phyloP scores from a whole-genome alignment of 495 filamentous ascomycete species.

The Neurospora sp. region DNA sequence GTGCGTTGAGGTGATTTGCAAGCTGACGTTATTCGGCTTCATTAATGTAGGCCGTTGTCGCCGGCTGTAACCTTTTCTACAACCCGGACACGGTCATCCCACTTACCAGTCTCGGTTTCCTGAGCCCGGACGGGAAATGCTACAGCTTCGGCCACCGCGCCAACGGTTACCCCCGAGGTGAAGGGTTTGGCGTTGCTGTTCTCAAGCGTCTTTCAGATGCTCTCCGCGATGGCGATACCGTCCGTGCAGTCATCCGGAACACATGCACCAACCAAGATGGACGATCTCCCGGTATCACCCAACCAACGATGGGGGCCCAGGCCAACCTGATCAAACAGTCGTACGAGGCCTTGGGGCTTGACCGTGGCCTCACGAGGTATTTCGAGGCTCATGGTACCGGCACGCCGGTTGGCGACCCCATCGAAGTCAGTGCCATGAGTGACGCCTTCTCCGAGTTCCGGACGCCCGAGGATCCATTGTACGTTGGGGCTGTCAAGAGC shows the following conservation, averaged over 20 bases:
- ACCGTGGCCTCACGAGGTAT: conserved; percentile 31
- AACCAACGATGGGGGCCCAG: conserved; percentile 47
- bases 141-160: conserved; percentile 49
- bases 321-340: conserved; percentile 35
- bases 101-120: conserved; percentile 21
- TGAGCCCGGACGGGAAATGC: conserved; percentile 32
- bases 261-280: conserved; percentile 50
- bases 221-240: conserved; percentile 36
- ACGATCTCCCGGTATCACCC: conserved; percentile 39
- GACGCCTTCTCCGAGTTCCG: conserved; percentile 22
- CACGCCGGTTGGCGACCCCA: conserved; percentile 6
- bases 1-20: too few species aligned
- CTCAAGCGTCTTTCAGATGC: conserved; percentile 46
- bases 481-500: conserved; percentile 45
- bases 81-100: conserved; percentile 27
- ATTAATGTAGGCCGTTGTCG: conserved; percentile 33
- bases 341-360: conserved; percentile 36
- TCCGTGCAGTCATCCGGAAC: conserved; percentile 50
- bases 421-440: conserved; percentile 33
- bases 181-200: conserved; percentile 43
- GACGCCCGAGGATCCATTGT: conserved; percentile 23
- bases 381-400: conserved; percentile 34
- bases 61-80: conserved; percentile 39
- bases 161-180: conserved; percentile 53
- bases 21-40: conserved; percentile 1